These are phyloP conservation scores for Corinectria fuckeliana DNA, from an alignment of 2,329 filamentous ascomycete genomes.

Conservation along the genomic window DNA sequence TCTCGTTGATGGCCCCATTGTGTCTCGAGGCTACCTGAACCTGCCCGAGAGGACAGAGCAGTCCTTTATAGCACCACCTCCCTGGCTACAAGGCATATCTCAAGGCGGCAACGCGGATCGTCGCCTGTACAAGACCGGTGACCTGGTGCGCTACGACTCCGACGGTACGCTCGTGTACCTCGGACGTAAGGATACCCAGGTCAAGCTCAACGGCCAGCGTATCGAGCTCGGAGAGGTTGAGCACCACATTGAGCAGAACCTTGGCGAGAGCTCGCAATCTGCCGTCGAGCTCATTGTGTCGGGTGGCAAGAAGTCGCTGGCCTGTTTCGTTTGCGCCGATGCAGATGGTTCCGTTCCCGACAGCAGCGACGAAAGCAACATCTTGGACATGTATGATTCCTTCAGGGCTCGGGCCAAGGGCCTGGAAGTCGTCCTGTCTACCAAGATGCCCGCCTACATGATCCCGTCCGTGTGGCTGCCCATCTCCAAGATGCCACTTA, in stretches of 20 bases:
- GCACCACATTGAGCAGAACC: constrained; percentile 44
- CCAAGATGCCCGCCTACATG: constrained; percentile 45
- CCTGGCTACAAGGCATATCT: not conserved
- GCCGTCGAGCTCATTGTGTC: constrained; percentile 29
- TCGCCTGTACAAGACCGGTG: constrained; percentile 55
- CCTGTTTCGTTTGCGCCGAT: constrained; percentile 27
- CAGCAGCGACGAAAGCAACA: not conserved
- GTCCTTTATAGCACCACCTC: constrained; percentile 18
- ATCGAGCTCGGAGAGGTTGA: constrained; percentile 58
- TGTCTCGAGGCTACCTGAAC: constrained; percentile 29
- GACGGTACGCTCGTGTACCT: constrained; percentile 52
- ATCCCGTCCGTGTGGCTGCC: constrained; percentile 51
- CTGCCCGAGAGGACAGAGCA: constrained; percentile 20
- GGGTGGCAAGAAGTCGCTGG: constrained; percentile 23
- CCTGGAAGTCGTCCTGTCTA: constrained; percentile 4
- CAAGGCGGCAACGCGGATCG: not conserved
- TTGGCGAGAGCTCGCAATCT: constrained; percentile 15
- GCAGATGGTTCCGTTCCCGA: constrained; percentile 3
- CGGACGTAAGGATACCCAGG: constrained; percentile 63
- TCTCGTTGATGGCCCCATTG: constrained; percentile 27
- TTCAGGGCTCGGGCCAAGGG: constrained; percentile 16
- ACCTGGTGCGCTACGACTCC: constrained; percentile 51
- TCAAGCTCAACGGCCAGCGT: constrained; percentile 65
- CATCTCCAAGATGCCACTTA: constrained; percentile 48
- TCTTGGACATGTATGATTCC: not conserved